These are phyloP conservation scores for Metschnikowia hibisci DNA, from an alignment of 805 yeast species.

Conservation along the genomic window DNA sequence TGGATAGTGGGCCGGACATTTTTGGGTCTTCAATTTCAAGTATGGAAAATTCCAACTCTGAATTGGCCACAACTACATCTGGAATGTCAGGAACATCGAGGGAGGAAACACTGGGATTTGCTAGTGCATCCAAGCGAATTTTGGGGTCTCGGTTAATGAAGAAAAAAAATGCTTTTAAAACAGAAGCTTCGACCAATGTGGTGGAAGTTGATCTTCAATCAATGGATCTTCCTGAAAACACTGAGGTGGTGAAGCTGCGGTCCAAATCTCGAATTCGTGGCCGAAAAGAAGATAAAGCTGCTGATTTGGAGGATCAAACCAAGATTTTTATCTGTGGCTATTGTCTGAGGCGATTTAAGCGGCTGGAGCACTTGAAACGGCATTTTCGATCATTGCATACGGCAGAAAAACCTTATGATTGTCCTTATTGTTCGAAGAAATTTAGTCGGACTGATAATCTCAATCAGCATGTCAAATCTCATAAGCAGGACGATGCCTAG, in stretches of 20 bases:
- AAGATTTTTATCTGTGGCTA: conserved; percentile 62
- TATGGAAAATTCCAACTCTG: conserved; percentile 16
- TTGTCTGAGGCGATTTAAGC: conserved; percentile 62
- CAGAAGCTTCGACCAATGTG: conserved; percentile 17
- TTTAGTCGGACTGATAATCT: conserved; percentile 66
- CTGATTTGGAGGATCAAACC: conserved; percentile 45
- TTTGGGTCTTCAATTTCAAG: conserved; percentile 10
- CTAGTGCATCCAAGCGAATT: conserved; percentile 37
- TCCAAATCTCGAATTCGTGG: conserved; percentile 46
- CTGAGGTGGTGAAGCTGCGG: conserved; percentile 33
- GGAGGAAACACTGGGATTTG: conserved; percentile 19
- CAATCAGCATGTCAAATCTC: conserved; percentile 63
- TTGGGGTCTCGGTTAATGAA: conserved; percentile 38
- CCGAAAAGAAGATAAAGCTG: conserved; percentile 58
- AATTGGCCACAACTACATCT: conserved; percentile 8
- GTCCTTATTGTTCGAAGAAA: conserved; percentile 57
- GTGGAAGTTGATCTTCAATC: conserved; percentile 39
- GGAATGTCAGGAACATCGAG: background rate
- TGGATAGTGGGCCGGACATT: background rate
- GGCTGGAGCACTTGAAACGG: conserved; percentile 75
- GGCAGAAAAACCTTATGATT: conserved; percentile 65
- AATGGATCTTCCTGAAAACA: conserved; percentile 38
- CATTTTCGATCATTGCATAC: conserved; percentile 73
- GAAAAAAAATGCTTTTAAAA: conserved; percentile 20
- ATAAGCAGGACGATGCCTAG: conserved; percentile 24